Evolutionary conservation across 1,284 basidiomycete species (phyloP).

Genomic region (Marasmius sp.): DNA sequence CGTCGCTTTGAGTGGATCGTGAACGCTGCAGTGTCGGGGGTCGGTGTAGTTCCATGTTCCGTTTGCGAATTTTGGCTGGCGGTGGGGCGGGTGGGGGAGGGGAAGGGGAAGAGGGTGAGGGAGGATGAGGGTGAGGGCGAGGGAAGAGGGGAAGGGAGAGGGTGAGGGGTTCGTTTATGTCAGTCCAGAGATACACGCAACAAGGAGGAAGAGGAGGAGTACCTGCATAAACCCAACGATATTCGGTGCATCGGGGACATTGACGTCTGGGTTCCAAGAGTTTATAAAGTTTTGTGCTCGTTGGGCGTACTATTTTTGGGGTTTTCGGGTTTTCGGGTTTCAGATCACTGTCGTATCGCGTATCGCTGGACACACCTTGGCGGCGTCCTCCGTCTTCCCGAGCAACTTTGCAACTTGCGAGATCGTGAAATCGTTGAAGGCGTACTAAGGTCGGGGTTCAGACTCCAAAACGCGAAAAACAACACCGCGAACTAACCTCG

Average conservation of each 20-base stretch:
- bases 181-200: too few relatives aligned
- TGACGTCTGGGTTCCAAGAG: constrained; percentile 56
- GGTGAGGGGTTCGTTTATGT: too few relatives aligned
- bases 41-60: constrained; percentile 66
- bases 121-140: too few relatives aligned
- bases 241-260: constrained; percentile 43
- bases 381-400: constrained; percentile 43
- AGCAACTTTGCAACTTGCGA: constrained; percentile 59
- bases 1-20: constrained; percentile 55
- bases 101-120: background rate
- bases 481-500: constrained; percentile 37
- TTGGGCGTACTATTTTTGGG: constrained; percentile 43
- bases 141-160: too few relatives aligned
- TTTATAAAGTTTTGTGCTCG: constrained; percentile 60
- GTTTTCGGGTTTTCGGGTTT: constrained; percentile 2
- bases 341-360: background rate
- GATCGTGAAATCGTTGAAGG: constrained; percentile 63
- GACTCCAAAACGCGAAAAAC: background rate
- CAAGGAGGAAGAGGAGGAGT: too few relatives aligned
- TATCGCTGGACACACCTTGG: constrained; percentile 37
- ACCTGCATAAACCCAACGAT: constrained; percentile 56
- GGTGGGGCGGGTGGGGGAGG: background rate
- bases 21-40: constrained; percentile 63
- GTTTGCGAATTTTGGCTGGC: constrained; percentile 55
- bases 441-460: constrained; percentile 37